Evolutionary conservation across 805 yeast genomes (phyloP).

Genomic region (Hanseniaspora meyeri): DNA sequence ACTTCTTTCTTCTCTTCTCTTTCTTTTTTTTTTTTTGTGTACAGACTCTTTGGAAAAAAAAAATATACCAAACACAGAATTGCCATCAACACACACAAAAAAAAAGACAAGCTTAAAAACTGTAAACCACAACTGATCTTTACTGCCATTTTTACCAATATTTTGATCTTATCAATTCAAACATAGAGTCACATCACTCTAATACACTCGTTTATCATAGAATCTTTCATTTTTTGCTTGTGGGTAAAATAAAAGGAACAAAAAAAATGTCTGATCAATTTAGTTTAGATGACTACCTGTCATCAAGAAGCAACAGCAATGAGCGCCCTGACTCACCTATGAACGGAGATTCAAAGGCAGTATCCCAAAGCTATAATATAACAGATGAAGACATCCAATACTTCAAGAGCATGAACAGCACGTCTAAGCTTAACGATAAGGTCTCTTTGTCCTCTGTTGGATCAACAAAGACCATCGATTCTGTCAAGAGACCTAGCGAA

Average conservation of each 20-base stretch:
- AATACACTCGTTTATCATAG: neutral
- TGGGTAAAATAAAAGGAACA: neutral
- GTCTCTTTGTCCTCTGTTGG: conserved; percentile 12
- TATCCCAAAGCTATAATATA: neutral
- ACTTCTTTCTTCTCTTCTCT: too few species aligned
- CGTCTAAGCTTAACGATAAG: neutral
- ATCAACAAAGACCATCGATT: conserved; percentile 11
- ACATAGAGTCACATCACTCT: neutral
- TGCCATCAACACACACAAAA: too few species aligned
- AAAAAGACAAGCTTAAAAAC: too few species aligned
- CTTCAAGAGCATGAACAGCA: neutral
- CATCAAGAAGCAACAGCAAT: neutral
- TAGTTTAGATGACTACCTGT: neutral
- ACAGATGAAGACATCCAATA: conserved; percentile 1
- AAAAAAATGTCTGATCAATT: neutral
- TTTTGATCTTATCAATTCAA: neutral
- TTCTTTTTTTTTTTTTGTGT: too few species aligned
- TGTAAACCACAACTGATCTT: too few species aligned
- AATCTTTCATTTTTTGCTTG: too few species aligned
- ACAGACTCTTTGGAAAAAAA: too few species aligned
- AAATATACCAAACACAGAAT: too few species aligned
- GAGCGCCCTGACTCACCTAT: neutral
- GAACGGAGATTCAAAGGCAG: neutral
- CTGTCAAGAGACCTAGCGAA: conserved; percentile 13
- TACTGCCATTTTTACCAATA: too few species aligned